A percentile compares a stretch with the other conserved stretches of the same genome.
Evolutionary conservation across 495 filamentous ascomycete species (phyloP).

Genomic region (Xylaria castorea): DNA sequence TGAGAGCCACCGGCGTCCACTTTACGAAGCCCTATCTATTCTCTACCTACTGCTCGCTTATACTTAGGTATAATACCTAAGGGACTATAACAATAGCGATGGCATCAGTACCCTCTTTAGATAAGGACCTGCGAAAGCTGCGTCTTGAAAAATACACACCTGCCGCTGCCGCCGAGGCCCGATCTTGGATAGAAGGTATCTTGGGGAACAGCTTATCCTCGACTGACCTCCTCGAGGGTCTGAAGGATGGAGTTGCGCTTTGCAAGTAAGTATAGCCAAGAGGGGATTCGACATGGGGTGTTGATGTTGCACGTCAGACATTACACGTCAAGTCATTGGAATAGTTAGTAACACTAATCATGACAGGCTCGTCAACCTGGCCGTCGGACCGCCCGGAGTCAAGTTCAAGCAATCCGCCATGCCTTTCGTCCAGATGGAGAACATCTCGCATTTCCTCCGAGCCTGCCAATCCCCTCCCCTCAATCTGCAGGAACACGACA

Average conservation of each 20-base stretch:
- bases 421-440: constrained; percentile 99
- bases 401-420: constrained; percentile 81
- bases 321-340: neutral
- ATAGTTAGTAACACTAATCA: neutral
- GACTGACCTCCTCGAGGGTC: constrained; percentile 78
- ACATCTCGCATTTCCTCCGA: constrained; percentile 94
- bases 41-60: neutral
- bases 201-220: constrained; percentile 74
- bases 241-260: constrained; percentile 89
- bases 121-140: constrained; percentile 93
- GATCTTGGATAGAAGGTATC: constrained; percentile 84
- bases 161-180: constrained; percentile 84
- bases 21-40: neutral
- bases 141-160: constrained; percentile 95
- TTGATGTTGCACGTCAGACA: neutral
- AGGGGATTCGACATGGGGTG: neutral
- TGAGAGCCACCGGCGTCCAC: neutral
- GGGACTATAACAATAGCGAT: constrained; percentile 52
- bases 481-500: constrained; percentile 88
- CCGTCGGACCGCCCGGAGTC: constrained; percentile 76
- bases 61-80: neutral
- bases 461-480: constrained; percentile 85
- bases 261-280: constrained; percentile 75
- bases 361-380: constrained; percentile 38
- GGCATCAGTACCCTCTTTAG: constrained; percentile 93